These are phyloP conservation scores for Jatropha curcas DNA, from an alignment of 345 rosid species.

Conservation along the genomic window DNA sequence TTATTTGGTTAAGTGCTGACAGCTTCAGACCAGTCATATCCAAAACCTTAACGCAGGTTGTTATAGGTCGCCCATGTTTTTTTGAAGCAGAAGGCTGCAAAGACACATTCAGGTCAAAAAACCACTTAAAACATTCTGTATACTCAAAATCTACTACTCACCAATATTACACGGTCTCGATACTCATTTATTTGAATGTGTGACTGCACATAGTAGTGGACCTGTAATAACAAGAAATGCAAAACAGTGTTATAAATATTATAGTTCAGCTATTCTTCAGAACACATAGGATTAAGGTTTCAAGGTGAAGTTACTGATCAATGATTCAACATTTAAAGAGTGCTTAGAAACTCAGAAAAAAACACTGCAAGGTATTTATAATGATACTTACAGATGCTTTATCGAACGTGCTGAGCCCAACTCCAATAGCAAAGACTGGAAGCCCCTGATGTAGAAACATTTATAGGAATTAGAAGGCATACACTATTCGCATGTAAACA, in stretches of 20 bases:
- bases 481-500: neutral
- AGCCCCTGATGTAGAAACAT: conserved; percentile 60
- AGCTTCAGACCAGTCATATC: conserved; percentile 95
- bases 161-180: conserved; percentile 81
- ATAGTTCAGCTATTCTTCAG: neutral
- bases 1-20: conserved; percentile 82
- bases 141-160: conserved; percentile 39
- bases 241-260: neutral
- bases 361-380: neutral
- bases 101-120: conserved; percentile 19
- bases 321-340: neutral
- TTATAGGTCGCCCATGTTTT: conserved; percentile 74
- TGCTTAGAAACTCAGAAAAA: neutral
- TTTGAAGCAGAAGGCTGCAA: conserved; percentile 80
- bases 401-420: conserved; percentile 83
- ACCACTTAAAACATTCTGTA: neutral
- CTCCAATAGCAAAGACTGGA: conserved; percentile 82
- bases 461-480: conserved; percentile 7
- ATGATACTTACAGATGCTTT: conserved; percentile 80
- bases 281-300: neutral
- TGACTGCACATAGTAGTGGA: conserved; percentile 84
- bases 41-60: conserved; percentile 79
- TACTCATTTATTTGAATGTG: conserved; percentile 97
- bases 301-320: neutral
- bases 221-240: conserved; percentile 44